phyloP scores from a whole-genome alignment of 345 rosid species.

The Lepidium didymum region DNA sequence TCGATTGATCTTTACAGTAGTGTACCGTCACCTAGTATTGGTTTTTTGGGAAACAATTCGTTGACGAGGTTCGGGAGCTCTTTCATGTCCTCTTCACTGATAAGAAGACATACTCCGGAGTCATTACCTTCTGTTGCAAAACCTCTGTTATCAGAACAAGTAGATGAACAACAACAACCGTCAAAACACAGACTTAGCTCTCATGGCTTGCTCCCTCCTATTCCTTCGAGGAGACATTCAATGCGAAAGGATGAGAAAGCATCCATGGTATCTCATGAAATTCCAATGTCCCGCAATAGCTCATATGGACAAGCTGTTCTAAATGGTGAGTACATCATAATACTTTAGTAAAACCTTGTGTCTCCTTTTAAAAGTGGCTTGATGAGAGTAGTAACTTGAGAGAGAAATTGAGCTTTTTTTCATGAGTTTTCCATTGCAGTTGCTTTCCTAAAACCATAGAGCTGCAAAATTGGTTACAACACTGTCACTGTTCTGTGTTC shows the following conservation, averaged over 20 bases:
- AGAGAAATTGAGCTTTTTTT: background rate
- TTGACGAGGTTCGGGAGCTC: constrained; percentile 64
- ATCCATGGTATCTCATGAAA: constrained; percentile 52
- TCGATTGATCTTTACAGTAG: constrained; percentile 90
- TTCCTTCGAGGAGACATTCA: constrained; percentile 31
- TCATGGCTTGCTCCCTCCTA: constrained; percentile 41
- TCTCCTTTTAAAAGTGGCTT: background rate
- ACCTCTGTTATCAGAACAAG: constrained; percentile 44
- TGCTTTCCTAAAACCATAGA: background rate
- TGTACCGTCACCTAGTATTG: constrained; percentile 75
- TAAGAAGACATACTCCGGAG: constrained; percentile 71
- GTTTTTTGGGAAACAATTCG: constrained; percentile 60
- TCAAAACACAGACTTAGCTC: constrained; percentile 47
- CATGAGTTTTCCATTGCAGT: background rate
- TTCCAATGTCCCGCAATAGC: constrained; percentile 59
- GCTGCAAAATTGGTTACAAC: background rate
- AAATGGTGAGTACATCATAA: constrained; percentile 47
- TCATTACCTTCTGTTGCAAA: constrained; percentile 37
- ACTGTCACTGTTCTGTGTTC: background rate
- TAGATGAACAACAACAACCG: constrained; percentile 25
- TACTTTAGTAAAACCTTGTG: background rate
- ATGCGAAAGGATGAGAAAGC: constrained; percentile 30
- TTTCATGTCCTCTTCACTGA: constrained; percentile 50
- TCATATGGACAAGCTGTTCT: constrained; percentile 78
- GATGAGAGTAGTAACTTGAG: background rate